Evolutionary conservation across 139 green algal genomes (phyloP).

Genomic region (Eudorina sp.): DNA sequence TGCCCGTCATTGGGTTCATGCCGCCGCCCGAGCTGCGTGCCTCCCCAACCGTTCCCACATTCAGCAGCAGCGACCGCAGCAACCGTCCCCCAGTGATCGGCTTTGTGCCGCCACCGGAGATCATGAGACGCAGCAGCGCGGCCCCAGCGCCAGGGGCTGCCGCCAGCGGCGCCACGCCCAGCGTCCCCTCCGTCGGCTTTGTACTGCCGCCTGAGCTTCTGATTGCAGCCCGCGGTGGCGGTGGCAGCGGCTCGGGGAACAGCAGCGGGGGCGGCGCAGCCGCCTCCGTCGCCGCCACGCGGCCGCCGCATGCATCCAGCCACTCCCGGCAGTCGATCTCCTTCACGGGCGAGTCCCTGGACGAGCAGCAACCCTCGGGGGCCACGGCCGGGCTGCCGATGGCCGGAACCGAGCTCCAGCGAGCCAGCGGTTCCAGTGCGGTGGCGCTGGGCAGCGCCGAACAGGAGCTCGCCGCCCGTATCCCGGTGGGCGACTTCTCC

Average conservation of each 20-base stretch:
- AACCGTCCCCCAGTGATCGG: not conserved
- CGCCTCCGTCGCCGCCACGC: not conserved
- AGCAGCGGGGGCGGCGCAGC: not conserved
- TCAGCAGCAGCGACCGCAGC: not conserved
- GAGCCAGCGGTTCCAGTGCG: too few relatives aligned
- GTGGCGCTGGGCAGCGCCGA: not conserved
- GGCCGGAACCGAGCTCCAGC: too few relatives aligned
- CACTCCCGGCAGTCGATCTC: not conserved
- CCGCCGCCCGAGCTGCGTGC: not conserved
- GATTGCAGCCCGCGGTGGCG: not conserved
- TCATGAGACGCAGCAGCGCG: not conserved
- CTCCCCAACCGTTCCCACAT: too few relatives aligned
- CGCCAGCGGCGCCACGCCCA: not conserved
- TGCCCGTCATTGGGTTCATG: not conserved
- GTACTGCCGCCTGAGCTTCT: not conserved
- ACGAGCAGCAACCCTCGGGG: too few relatives aligned
- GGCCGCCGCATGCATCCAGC: not conserved
- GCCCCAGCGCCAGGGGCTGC: too few relatives aligned
- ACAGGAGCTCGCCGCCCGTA: not conserved
- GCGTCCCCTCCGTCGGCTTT: not conserved
- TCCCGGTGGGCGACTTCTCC: conserved; percentile 18
- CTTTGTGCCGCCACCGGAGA: conserved; percentile 8
- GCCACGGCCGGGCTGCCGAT: too few relatives aligned
- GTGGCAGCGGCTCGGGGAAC: not conserved
- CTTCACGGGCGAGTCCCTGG: not conserved